Percentiles rank a stretch among this genome's conserved stretches.
Evolutionary conservation across 352 stramenopile species (phyloP).

Genomic region (Globisporangium cystogenes): DNA sequence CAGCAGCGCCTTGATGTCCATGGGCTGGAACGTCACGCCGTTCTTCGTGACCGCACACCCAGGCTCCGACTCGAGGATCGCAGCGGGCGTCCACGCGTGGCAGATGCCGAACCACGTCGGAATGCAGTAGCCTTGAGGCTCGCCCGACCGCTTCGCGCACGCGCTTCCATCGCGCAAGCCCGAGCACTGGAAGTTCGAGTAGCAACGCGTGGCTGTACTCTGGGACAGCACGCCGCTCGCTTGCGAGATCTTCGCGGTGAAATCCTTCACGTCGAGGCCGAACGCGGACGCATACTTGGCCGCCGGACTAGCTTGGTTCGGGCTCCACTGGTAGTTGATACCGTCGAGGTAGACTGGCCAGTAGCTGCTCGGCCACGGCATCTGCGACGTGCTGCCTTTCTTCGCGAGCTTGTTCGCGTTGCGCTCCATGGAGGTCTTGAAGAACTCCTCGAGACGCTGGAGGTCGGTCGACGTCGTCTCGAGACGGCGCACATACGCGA

Average conservation of each 20-base stretch:
- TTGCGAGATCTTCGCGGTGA: conserved; percentile 21
- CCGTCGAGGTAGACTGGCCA: conserved; percentile 56
- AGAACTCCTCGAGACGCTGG: conserved; percentile 26
- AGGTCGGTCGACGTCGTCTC: conserved; percentile 23
- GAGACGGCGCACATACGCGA: not conserved
- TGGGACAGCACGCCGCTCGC: conserved; percentile 9
- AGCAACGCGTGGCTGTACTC: conserved; percentile 15
- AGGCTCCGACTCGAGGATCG: conserved; percentile 34
- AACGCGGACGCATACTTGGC: conserved; percentile 52
- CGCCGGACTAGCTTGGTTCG: conserved; percentile 19
- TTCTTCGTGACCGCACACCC: conserved; percentile 35
- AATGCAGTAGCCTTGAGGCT: conserved; percentile 29
- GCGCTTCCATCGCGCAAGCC: conserved; percentile 23
- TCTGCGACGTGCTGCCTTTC: conserved; percentile 14
- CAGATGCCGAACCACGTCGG: conserved; percentile 57
- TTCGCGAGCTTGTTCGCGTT: conserved; percentile 22
- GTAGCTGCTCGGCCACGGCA: conserved; percentile 51
- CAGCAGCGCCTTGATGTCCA: conserved; percentile 52
- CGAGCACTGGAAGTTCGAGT: conserved; percentile 19
- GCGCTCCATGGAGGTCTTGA: conserved; percentile 23
- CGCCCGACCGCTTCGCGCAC: conserved; percentile 4
- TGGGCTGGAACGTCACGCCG: conserved; percentile 36
- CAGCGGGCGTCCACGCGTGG: conserved; percentile 36
- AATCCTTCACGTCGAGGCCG: conserved; percentile 17
- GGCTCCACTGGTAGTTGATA: conserved; percentile 49